Evolutionary conservation across 2,329 filamentous ascomycete species (phyloP), one percentile per base, ranked within the genome.

Genomic region (Botrytis deweyae): DNA sequence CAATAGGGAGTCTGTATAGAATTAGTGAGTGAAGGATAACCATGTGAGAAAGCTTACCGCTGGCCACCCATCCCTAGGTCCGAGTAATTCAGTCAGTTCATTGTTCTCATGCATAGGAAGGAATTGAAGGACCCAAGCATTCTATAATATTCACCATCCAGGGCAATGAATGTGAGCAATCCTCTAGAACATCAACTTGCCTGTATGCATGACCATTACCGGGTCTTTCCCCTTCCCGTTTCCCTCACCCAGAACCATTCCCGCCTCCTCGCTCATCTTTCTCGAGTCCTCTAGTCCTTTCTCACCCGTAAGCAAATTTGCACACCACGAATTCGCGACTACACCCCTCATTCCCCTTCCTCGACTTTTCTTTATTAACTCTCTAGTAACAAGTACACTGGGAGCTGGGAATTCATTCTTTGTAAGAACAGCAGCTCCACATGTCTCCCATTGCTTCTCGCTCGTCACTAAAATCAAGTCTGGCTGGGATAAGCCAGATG

Each of bases 321-420:
- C 46, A 67, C 65, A 67, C 46, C 65, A 67, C 7, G 36, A 67
- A 55, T 67, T 67, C 8, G 46, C 65, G 7, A 55, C 46, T 36
- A 55, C 65, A 29, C 65, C 65, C 10, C 46, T 55, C 12, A 67
- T 1, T 5, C 46, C 36, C 46, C 14, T 52, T 18, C 65, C 33
- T 25, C 36, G 16, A 4, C 25, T 67, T 29, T 40, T 14, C 36
- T 20, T 92, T 92, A 97, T 84, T 74, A 94, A 88, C 73, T 91
- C 87, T 76, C 90, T 88, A 82, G 92, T 95, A 75, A 97, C 92
- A 42, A 93, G 93, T 65, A 99, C 95, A 7, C 96, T 96, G 14
- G 96, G 96, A 29, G 96, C 96, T 84, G 97, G 95, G 85, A 98
- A 99, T 83, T 95, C 95, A 86, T 98, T 98, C 83, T 94, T 96